Evolutionary conservation across 1,284 basidiomycete species (phyloP), one percentile per base, ranked within the genome.

Genomic region (Wallemia mellicola): DNA sequence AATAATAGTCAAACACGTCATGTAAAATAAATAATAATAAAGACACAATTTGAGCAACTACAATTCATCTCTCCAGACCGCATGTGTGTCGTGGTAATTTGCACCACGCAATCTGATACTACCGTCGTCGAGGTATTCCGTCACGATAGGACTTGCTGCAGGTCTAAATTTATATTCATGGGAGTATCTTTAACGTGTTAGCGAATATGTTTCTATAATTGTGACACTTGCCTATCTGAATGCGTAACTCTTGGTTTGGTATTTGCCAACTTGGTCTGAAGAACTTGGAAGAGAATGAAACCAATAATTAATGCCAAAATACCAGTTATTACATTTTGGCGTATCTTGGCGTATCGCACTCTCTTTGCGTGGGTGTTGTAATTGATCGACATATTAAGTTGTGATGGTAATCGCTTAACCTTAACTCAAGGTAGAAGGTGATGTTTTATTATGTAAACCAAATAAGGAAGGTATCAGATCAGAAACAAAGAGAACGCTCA

Each of bases 81-180:
- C 38, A 48, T 48, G 38, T n/a, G 38, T 48, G 38, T 48, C 38
- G 38, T 48, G 38, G 38, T 48, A n/a, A n/a, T 48, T 48, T 15
- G 76, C 78, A 9, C 80, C 79, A 28, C 78, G 71, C 58, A 82
- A 65, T 22, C 74, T 71, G 24, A 73, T 68, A 22, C 75, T 72
- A 0, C 79, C 79, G 64, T 79, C 78, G 63, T 74, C 75, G 60
- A 81, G 65, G 7, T 68, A 73, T 65, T 81, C 78, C 0, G 78
- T 80, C 61, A 81, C 71, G 57, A 81, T 70, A n/a, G 79, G 79
- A 62, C 76, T 78, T 14, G 79, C 79, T 22, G 79, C 79, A 1
- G 80, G 80, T 61, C 80, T 71, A 65, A 73, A 81, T 66, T 77
- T 79, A 68, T 73, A 73, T 57, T 80, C 76, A 61, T 77, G 75